A percentile compares a stretch with the other conserved stretches of the same genome.
Evolutionary conservation across 768 basidiomycete genomes (phyloP).

Genomic region (Termitomyces sp.): DNA sequence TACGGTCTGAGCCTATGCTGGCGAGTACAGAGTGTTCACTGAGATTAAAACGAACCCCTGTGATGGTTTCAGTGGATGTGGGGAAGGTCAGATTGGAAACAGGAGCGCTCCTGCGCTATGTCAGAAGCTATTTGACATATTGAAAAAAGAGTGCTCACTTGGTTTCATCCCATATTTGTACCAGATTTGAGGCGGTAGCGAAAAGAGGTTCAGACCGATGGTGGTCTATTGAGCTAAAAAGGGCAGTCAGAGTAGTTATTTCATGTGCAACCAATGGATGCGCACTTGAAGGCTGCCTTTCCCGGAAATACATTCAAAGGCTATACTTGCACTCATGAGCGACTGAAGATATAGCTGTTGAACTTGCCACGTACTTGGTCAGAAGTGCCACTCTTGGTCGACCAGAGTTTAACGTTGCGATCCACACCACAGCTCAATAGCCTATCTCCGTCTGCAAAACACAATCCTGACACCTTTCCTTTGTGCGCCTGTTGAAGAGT

Average conservation of each 20-base stretch:
- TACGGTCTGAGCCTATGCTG: slow-evolving; percentile 90
- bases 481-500: slow-evolving; percentile 74
- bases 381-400: slow-evolving; percentile 31
- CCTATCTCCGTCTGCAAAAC: slow-evolving; percentile 61
- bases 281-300: slow-evolving; percentile 90
- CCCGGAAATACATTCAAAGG: slow-evolving; percentile 80
- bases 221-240: slow-evolving; percentile 83
- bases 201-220: slow-evolving; percentile 88
- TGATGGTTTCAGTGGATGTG: slow-evolving; percentile 85
- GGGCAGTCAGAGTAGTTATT: slow-evolving; percentile 9
- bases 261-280: background rate
- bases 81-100: slow-evolving; percentile 87
- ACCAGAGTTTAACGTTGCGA: slow-evolving; percentile 81
- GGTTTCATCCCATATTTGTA: slow-evolving; percentile 98
- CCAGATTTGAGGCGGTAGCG: slow-evolving; percentile 88
- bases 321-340: slow-evolving; percentile 24
- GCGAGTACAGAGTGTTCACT: slow-evolving; percentile 95
- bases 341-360: background rate
- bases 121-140: slow-evolving; percentile 4
- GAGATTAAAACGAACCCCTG: slow-evolving; percentile 87
- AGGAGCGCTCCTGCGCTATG: slow-evolving; percentile 62
- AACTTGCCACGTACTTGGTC: slow-evolving; percentile 31
- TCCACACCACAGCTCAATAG: slow-evolving; percentile 83
- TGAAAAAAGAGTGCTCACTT: slow-evolving; percentile 50
- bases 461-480: slow-evolving; percentile 81